Evolutionary conservation across 768 basidiomycete genomes (phyloP).

Genomic region (Leccinum arenicola): DNA sequence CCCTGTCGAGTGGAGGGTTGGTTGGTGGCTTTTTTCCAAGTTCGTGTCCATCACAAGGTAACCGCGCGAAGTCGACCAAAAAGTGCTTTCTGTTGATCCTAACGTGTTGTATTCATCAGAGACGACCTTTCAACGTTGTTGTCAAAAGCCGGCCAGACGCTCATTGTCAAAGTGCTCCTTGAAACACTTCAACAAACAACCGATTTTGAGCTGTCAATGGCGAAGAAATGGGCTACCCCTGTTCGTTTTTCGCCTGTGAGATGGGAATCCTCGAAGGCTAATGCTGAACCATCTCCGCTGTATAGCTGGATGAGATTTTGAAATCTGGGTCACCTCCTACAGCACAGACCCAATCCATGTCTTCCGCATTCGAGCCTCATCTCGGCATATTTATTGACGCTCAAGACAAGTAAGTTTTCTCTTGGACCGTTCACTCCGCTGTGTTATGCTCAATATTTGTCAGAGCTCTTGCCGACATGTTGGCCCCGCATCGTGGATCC

Average conservation of each 20-base stretch:
- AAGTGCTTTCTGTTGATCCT: background rate
- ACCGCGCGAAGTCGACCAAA: background rate
- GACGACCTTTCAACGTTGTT: slow-evolving; percentile 82
- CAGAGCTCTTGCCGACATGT: slow-evolving; percentile 89
- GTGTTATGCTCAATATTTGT: background rate
- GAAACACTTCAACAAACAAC: slow-evolving; percentile 83
- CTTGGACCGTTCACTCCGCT: background rate
- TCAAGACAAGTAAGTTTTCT: slow-evolving; percentile 80
- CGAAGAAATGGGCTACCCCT: slow-evolving; percentile 77
- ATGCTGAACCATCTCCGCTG: background rate
- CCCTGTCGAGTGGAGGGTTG: slow-evolving; percentile 83
- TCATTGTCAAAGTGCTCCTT: slow-evolving; percentile 76
- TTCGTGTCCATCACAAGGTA: slow-evolving; percentile 93
- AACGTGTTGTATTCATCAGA: slow-evolving; percentile 36
- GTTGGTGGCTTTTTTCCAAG: slow-evolving; percentile 74
- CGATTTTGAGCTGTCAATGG: slow-evolving; percentile 84
- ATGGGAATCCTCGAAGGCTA: background rate
- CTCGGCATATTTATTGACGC: slow-evolving; percentile 94
- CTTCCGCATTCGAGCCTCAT: slow-evolving; percentile 89
- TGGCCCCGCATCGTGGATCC: slow-evolving; percentile 69
- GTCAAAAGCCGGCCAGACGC: slow-evolving; percentile 69
- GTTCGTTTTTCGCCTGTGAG: slow-evolving; percentile 38
- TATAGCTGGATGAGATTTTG: slow-evolving; percentile 65
- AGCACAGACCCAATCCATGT: slow-evolving; percentile 62
- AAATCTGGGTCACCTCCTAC: slow-evolving; percentile 49